Evolutionary conservation across 169 alveolate species (phyloP), one percentile per base, ranked within the genome.

Genomic region (Plasmodium gallinaceum): DNA sequence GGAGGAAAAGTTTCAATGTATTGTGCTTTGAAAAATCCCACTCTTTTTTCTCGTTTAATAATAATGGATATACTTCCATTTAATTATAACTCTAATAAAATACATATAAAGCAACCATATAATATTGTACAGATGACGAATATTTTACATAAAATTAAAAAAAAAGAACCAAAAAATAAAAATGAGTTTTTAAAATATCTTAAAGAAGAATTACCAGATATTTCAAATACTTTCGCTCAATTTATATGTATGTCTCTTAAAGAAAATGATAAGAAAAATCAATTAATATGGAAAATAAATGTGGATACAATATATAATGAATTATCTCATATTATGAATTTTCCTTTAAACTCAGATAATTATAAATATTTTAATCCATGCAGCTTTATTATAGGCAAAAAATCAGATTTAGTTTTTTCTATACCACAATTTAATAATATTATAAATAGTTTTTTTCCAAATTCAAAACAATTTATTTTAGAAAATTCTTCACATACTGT

Each of bases 1-100:
- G 91, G 91, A 9, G 91, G 91, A 48, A 83, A 83, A 46, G 85
- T 70, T 26, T 66, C 91, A 0, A 83, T 83, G 91, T 83, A 83
- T 26, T 68, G 75, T 69, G 91, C 91, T 42, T 51, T 83, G 39
- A 83, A 83, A 57, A 83, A 83, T 69, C 7, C 61, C 8, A 2
- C 65, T 24, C 61, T 83, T 43, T 83, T 83, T 68, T 69, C 91
- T 2, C 72, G 52, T 46, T 61, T 83, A 69, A 32, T 83, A 14
- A 65, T 83, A 18, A 83, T 83, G 91, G 91, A 83, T 58, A 83
- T 83, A 45, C 60, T 83, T 39, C 91, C 91, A 18, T 68, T 68
- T 69, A 73, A 83, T 57, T 83, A 83, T 24, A 32, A 83, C 24
- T 18, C 58, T 18, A 70, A 57, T 16, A 57, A 46, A 20, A 20